Conservation (phyloP, 306 rosid species). For the Trifolium repens region DNA sequence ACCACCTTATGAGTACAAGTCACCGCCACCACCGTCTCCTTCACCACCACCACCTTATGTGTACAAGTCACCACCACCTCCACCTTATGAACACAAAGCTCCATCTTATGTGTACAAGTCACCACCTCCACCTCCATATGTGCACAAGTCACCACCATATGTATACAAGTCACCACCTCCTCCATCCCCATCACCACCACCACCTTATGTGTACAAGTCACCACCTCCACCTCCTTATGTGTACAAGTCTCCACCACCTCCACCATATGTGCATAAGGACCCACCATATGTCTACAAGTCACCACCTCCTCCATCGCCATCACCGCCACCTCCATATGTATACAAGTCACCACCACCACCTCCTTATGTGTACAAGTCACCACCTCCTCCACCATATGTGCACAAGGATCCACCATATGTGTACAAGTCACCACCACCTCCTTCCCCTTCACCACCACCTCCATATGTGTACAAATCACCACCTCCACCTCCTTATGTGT, state of each 20-base stretch:
- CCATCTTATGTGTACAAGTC: conserved; percentile 2
- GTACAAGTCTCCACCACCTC: background rate
- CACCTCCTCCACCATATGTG: background rate
- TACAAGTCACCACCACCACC: conserved; percentile 20
- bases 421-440: conserved; percentile 3
- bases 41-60: conserved; percentile 68
- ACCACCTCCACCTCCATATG: conserved; percentile 45
- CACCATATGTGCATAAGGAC: background rate
- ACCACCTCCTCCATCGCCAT: background rate
- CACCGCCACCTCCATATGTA: conserved; percentile 16
- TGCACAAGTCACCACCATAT: conserved; percentile 34
- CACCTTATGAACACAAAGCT: conserved; percentile 2
- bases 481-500: conserved; percentile 1
- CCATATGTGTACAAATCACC: conserved; percentile 20
- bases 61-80: conserved; percentile 21
- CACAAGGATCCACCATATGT: background rate
- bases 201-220: conserved; percentile 33
- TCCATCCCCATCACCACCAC: conserved; percentile 65
- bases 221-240: background rate
- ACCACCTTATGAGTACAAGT: conserved; percentile 44
- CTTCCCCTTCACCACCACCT: conserved; percentile 24
- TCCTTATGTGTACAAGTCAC: conserved; percentile 5
- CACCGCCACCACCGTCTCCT: conserved; percentile 39
- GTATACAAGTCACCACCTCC: conserved; percentile 21
- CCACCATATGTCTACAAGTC: background rate